Evolutionary conservation across 2,329 filamentous ascomycete genomes (phyloP).

Genomic region (Aureobasidium uvarum): DNA sequence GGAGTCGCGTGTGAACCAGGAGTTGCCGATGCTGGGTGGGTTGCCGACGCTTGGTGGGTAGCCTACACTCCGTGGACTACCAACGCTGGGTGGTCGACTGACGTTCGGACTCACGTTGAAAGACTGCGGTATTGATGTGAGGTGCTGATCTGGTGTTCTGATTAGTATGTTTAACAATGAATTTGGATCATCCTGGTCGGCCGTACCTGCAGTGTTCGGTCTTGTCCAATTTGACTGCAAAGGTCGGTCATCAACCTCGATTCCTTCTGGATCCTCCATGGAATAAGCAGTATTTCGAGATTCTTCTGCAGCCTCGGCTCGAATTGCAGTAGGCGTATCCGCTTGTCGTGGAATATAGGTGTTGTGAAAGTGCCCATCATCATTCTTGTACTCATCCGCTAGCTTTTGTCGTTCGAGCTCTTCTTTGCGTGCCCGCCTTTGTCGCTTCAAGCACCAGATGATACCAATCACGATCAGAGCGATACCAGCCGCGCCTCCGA

Average conservation of each 20-base stretch:
- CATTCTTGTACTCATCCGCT: not conserved
- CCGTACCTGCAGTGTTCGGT: conserved; percentile 13
- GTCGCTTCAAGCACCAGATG: conserved; percentile 1
- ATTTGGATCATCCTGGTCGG: too few relatives aligned
- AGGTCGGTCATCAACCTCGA: conserved; percentile 15
- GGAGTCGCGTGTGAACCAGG: conserved; percentile 18
- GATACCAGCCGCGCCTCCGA: conserved; percentile 1
- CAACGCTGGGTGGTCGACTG: not conserved
- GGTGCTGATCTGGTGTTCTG: not conserved
- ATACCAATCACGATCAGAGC: not conserved
- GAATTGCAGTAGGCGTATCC: not conserved
- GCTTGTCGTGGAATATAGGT: not conserved
- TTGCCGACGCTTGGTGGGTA: not conserved
- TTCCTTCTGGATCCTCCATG: conserved; percentile 3
- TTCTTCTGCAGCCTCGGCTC: not conserved
- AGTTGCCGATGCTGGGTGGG: conserved; percentile 8
- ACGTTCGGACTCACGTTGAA: conserved; percentile 2
- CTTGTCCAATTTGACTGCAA: not conserved
- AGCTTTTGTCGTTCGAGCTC: not conserved
- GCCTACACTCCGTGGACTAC: not conserved
- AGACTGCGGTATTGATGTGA: not conserved
- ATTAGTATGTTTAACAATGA: not conserved
- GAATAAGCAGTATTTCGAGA: conserved; percentile 4
- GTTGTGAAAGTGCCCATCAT: conserved; percentile 11
- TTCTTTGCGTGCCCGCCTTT: not conserved